phyloP scores from a whole-genome alignment of 495 filamentous ascomycete species.

The Penicillium silybi region DNA sequence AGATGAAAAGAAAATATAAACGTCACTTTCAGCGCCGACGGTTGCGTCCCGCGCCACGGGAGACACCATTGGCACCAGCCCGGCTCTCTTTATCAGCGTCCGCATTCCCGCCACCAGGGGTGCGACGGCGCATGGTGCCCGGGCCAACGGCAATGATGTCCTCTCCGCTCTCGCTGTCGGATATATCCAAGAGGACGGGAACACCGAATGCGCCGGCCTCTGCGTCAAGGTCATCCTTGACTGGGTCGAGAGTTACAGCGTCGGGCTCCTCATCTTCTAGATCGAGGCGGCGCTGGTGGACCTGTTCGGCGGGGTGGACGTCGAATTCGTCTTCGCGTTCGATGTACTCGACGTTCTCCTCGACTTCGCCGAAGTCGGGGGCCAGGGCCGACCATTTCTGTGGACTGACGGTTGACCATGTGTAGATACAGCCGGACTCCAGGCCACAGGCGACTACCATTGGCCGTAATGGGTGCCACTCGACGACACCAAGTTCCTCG shows the following conservation, averaged over 20 bases:
- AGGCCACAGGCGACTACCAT: slow-evolving; percentile 85
- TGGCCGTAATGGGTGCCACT: slow-evolving; percentile 94
- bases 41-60: slow-evolving; percentile 14
- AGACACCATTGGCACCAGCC: slow-evolving; percentile 11
- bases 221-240: slow-evolving; percentile 46
- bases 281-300: slow-evolving; percentile 84
- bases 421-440: slow-evolving; percentile 82
- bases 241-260: slow-evolving; percentile 69
- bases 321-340: slow-evolving; percentile 98
- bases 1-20: background rate
- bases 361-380: slow-evolving; percentile 94
- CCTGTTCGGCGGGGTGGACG: slow-evolving; percentile 91
- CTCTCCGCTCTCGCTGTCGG: slow-evolving; percentile 73
- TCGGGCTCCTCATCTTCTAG: slow-evolving; percentile 88
- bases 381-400: slow-evolving; percentile 97
- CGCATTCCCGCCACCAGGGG: slow-evolving; percentile 52
- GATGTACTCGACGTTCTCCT: slow-evolving; percentile 95
- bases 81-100: slow-evolving; percentile 38
- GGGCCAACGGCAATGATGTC: slow-evolving; percentile 82
- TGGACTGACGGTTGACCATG: slow-evolving; percentile 88
- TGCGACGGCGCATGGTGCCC: slow-evolving; percentile 77
- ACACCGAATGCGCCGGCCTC: slow-evolving; percentile 66
- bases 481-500: slow-evolving; percentile 89
- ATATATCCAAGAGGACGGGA: slow-evolving; percentile 82
- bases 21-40: slow-evolving; percentile 20